A percentile compares a stretch with the other conserved stretches of the same genome.
These are phyloP conservation scores for Nevesoporus exiguus DNA, from an alignment of 768 basidiomycete species.

Conservation along the genomic window DNA sequence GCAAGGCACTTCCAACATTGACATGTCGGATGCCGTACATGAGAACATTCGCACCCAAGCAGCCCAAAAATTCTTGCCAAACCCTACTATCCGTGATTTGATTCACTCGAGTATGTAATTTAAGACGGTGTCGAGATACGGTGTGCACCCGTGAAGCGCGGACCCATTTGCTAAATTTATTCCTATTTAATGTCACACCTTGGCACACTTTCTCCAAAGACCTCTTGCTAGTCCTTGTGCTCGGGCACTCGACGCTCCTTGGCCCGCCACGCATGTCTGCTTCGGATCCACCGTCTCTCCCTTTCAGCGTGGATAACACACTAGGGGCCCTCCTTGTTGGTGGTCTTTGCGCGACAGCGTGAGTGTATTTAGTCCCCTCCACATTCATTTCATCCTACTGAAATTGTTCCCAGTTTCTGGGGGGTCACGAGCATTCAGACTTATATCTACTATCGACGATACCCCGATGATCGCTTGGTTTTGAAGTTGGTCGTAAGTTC, in stretches of 20 bases:
- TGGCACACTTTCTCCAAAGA: not conserved
- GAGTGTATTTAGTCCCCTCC: slow-evolving; percentile 15
- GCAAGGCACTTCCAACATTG: not conserved
- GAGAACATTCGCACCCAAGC: not conserved
- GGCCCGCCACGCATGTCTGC: slow-evolving; percentile 9
- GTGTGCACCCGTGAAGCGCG: not conserved
- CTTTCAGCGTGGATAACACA: slow-evolving; percentile 41
- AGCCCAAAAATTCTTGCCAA: not conserved
- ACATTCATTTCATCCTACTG: not conserved
- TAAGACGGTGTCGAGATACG: not conserved
- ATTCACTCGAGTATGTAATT: not conserved
- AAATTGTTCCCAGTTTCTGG: slow-evolving; percentile 42
- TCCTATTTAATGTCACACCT: not conserved
- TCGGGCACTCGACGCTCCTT: not conserved
- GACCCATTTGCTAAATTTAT: not conserved
- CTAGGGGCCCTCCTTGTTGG: slow-evolving; percentile 56
- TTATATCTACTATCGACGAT: slow-evolving; percentile 46
- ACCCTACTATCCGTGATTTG: no score
- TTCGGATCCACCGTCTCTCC: not conserved
- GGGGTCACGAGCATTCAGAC: slow-evolving; percentile 55
- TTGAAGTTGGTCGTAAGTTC: slow-evolving; percentile 40
- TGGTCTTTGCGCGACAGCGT: slow-evolving; percentile 53
- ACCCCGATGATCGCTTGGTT: slow-evolving; percentile 29
- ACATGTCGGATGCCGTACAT: not conserved
- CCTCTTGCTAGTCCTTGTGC: not conserved